Base-by-base conservation (phyloP, 1,139 yeast species). In the Debaryomyces sp. region DNA sequence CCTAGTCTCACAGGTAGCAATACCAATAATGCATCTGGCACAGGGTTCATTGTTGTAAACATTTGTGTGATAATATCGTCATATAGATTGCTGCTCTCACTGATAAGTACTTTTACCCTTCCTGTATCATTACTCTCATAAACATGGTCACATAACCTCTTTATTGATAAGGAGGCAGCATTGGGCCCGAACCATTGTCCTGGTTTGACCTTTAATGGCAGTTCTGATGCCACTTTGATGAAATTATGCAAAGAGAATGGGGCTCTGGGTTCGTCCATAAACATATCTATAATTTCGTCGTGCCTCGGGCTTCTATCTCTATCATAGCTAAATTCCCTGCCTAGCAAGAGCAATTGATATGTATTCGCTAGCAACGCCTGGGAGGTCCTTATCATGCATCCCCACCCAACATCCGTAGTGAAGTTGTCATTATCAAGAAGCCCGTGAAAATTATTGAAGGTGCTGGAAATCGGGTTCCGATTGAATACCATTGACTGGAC, bases 181-280 rank as follows among this genome's bases (percentile, higher is more conserved):
- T 92, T 86, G 0, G 99, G 99, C 0, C 99, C 99, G 73, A 94
- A 95, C 99, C 99, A 94, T 64, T 94, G 95, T 1, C 99, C 99
- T 0, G 97, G 96, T 54, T 80, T 84, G 56, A 89, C 59, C 79
- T 86, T 61, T 80, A 88, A 51, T 65, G 80, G 79, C 78, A 73
- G 77, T 33, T 69, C 70, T 15, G 78, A 72, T 0, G 97, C 99
- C 49, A 82, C 85, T n/a, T 71, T 66, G 15, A 94, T 96, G 64
- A 91, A 90, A 45, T 82, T 85, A 62, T 94, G 99, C 13, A 94
- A 71, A 0, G 98, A 90, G 58, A 88, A 90, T 2, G 88, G 89
- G 0, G 87, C 78, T 0, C 62, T 57, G 0, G 84, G 81, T 6
- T 71, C 72, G 64, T 94, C 99, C 18, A 75, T 77, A 66, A 94